These are phyloP conservation scores for Pterulicium gracile DNA, from an alignment of 1,284 basidiomycete genomes.

Conservation along the genomic window DNA sequence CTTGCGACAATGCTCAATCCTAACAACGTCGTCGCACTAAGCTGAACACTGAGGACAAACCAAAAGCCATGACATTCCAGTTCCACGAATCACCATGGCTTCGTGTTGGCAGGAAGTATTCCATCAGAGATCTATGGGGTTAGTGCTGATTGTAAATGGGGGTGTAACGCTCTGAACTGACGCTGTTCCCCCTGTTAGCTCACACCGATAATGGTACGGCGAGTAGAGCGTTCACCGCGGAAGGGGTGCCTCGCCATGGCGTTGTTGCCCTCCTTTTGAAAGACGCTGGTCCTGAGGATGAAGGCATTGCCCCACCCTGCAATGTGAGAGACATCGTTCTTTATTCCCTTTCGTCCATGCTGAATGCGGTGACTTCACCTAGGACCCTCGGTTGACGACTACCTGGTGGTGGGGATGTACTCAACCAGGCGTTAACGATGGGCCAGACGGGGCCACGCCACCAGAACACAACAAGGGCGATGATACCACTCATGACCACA, in stretches of 20 bases:
- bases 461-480: background rate
- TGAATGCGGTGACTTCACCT: too few relatives aligned
- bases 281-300: conserved; percentile 48
- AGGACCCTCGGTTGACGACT: background rate
- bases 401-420: background rate
- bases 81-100: conserved; percentile 63
- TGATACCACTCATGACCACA: background rate
- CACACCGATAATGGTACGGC: conserved; percentile 52
- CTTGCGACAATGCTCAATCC: background rate
- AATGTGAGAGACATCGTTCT: background rate
- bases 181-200: too few relatives aligned
- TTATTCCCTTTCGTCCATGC: too few relatives aligned
- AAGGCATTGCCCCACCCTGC: conserved; percentile 25
- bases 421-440: background rate
- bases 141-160: too few relatives aligned
- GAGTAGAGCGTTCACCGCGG: conserved; percentile 39
- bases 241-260: conserved; percentile 41
- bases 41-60: conserved; percentile 41
- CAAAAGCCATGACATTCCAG: conserved; percentile 48
- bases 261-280: conserved; percentile 44
- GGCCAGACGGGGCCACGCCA: background rate
- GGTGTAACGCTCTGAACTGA: too few relatives aligned
- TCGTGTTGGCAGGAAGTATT: conserved; percentile 50
- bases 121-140: conserved; percentile 28
- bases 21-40: conserved; percentile 13